Base-by-base conservation (phyloP, 257 asterid species). In the Handroanthus guayacan region DNA sequence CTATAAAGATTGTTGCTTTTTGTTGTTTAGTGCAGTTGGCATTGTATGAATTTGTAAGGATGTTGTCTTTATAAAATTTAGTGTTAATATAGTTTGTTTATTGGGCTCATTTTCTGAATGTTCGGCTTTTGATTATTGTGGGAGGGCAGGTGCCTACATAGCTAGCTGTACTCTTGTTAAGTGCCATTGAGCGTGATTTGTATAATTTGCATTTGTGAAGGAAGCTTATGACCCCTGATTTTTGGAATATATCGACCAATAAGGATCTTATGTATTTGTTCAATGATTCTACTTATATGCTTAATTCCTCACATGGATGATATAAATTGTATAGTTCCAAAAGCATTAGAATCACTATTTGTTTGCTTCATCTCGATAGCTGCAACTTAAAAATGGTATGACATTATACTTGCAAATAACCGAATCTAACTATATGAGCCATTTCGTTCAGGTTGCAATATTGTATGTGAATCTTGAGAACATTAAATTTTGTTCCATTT, bases 301-400 rank as follows among this genome's bases (percentile, higher is more conserved):
- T 13, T 61, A 47, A 16, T 57, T 10, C 36, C 48, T 74, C 37
- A 34, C 54, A 3, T 18, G 12, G 31, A 36, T 48, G 71, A 18
- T 41, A 62, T 72, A 41, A 36, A 63, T 74, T 9, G 14, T 38
- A 63, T 70, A 2, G 64, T 68, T 68, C 47, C 20, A 48, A 50
- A 48, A 36, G 48, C 44, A 20, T 48, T 6, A 20, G 43, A 69
- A 52, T 13, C 11, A 25, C 31, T 25, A 25, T 25, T 25, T 25
- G 31, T 25, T 25, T 25, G 31, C 31, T 25, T 25, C 31, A 0
- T 25, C 31, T 25, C 31, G 47, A 43, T 43, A 43, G 47, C 47
- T 43, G 9, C 47, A 43, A 9, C 47, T 43, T 43, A 25, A 43
- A 5, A 25, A 9, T 47, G 8, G 52, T 47, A 47, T 47, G 7